Percentiles rank a stretch among this genome's conserved stretches.
Evolutionary conservation across 2,329 filamentous ascomycete genomes (phyloP).

Genomic region (Fusarium foetens): DNA sequence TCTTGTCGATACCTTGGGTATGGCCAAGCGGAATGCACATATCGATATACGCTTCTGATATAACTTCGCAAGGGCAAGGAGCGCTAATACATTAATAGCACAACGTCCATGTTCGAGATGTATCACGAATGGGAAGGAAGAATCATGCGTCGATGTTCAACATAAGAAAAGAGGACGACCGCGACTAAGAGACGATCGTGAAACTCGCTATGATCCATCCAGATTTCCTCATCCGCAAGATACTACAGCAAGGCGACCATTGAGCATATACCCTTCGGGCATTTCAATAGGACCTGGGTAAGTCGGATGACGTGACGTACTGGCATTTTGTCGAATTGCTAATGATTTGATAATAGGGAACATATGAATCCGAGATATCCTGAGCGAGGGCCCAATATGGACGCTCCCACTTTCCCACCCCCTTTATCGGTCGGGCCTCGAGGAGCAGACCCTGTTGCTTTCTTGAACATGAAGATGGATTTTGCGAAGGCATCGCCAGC

Average conservation of each 20-base stretch:
- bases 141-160: constrained; percentile 83
- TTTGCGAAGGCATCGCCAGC: constrained; percentile 65
- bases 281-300: constrained; percentile 56
- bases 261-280: constrained; percentile 62
- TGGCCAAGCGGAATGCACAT: not conserved
- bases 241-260: constrained; percentile 58
- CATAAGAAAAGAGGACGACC: constrained; percentile 87
- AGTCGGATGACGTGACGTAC: constrained; percentile 58
- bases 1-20: not conserved
- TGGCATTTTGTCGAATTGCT: constrained; percentile 62
- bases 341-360: constrained; percentile 62
- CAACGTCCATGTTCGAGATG: constrained; percentile 83
- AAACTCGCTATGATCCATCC: constrained; percentile 65
- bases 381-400: constrained; percentile 60
- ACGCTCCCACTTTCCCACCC: constrained; percentile 61
- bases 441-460: constrained; percentile 64
- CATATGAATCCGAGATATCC: constrained; percentile 60
- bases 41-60: not conserved
- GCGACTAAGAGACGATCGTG: constrained; percentile 77
- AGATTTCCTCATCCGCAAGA: constrained; percentile 60
- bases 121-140: constrained; percentile 80
- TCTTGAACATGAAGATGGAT: constrained; percentile 67
- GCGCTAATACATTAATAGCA: constrained; percentile 59
- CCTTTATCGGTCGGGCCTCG: constrained; percentile 55
- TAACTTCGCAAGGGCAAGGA: not conserved